A percentile compares a stretch with the other conserved stretches of the same genome.
These are phyloP conservation scores for Geranium rotundifolium DNA, from an alignment of 345 rosid genomes.

Conservation along the genomic window DNA sequence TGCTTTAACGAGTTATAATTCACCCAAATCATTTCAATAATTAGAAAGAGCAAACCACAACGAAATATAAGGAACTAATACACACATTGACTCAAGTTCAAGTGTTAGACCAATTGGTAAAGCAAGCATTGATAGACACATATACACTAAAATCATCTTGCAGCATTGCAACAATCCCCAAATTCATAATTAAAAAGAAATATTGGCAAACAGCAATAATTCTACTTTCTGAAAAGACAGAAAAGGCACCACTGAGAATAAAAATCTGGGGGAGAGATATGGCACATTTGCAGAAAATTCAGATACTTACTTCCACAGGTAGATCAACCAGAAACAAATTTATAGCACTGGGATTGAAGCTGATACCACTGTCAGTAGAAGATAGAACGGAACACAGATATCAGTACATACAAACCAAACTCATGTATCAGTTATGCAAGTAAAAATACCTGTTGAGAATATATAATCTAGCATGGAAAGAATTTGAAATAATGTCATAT, in stretches of 20 bases:
- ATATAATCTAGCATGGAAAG: too few species aligned
- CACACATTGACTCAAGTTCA: too few species aligned
- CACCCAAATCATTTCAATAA: too few species aligned
- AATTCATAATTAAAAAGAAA: too few species aligned
- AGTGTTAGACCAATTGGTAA: too few species aligned
- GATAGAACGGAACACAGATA: not conserved
- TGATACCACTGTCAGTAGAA: constrained; percentile 44
- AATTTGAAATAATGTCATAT: too few species aligned
- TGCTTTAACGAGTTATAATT: too few species aligned
- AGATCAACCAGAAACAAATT: constrained; percentile 58
- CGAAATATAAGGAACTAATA: not conserved
- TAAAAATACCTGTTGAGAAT: not conserved
- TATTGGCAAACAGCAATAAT: not conserved
- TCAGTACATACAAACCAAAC: not conserved
- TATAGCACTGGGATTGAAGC: constrained; percentile 57
- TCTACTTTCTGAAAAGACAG: not conserved
- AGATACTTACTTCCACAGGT: constrained; percentile 44
- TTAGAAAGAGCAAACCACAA: not conserved
- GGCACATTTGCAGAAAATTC: not conserved
- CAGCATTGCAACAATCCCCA: too few species aligned
- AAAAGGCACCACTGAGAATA: not conserved
- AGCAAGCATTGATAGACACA: too few species aligned
- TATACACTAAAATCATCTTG: too few species aligned
- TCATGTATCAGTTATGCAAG: not conserved
- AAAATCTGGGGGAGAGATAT: not conserved